Percentiles rank a stretch among this genome's conserved stretches.
Evolutionary conservation across 1,284 basidiomycete genomes (phyloP).

Genomic region (Ustanciosporium gigantosporum): DNA sequence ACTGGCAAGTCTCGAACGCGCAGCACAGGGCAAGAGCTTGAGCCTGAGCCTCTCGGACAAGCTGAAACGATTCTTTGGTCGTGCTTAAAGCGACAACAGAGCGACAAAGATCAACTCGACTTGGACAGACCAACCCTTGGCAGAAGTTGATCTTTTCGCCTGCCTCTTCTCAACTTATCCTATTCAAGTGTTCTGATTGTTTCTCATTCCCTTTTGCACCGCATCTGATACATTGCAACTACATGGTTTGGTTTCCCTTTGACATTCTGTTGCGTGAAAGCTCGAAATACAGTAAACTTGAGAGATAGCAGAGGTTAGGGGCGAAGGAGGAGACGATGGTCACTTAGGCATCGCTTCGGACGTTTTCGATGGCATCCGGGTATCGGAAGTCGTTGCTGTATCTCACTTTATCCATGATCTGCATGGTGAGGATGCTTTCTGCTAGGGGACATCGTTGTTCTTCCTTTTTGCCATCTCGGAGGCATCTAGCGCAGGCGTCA

Average conservation of each 20-base stretch:
- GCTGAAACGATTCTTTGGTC: constrained; percentile 46
- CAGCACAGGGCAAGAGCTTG: constrained; percentile 38
- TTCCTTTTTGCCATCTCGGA: constrained; percentile 75
- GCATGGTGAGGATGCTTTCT: constrained; percentile 30
- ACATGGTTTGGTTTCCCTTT: too few species aligned
- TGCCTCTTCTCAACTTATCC: too few species aligned
- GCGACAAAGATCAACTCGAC: too few species aligned
- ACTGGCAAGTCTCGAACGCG: constrained; percentile 28
- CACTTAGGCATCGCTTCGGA: background rate
- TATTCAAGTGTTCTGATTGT: too few species aligned
- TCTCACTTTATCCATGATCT: constrained; percentile 47
- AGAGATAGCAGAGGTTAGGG: too few species aligned
- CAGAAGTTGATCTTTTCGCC: background rate
- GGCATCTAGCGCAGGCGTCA: constrained; percentile 79
- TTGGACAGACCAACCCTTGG: too few species aligned
- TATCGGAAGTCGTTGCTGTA: constrained; percentile 17
- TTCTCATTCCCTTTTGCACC: too few species aligned
- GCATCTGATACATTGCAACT: too few species aligned
- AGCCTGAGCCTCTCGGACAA: constrained; percentile 19
- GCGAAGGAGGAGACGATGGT: too few species aligned
- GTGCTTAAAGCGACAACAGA: constrained; percentile 3
- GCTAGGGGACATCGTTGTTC: constrained; percentile 73
- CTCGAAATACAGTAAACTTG: too few species aligned
- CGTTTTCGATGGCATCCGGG: constrained; percentile 27
- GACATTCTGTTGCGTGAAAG: too few species aligned